Base-by-base conservation (phyloP, 495 filamentous ascomycete genomes). In the Aspergillus asperescens region DNA sequence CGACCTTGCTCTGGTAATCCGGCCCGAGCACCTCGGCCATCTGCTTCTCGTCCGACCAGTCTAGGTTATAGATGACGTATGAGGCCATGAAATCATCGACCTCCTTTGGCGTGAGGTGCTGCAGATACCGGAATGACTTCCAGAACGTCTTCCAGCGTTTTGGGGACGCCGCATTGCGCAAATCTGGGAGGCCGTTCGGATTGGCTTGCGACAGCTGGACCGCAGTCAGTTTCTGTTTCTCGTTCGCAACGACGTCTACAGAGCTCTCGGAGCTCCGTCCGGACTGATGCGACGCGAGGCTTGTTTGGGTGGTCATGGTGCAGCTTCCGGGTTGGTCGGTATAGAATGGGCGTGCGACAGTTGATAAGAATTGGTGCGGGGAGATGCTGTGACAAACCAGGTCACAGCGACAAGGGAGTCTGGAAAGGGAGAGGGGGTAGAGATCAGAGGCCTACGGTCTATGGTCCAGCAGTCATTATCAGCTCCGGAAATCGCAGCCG, bases 51-150 rank as follows among this genome's bases (percentile, higher is more conserved):
- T 84, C 70, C 35, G 72, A 75, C 81, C 81, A 84, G 61, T 84
- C 81, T 7, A 83, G 69, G 59, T 82, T 82, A 68, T 84, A 83
- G 57, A 84, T 83, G 59, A 81, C 71, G 56, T 84, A 84, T 9
- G 81, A 84, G 6, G 77, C 76, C 81, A 84, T 83, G 67, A 82
- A 84, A 57, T 81, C 77, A 52, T 81, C 79, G 9, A 83, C 78
- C 58, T 84, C 67, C 61, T 81, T 71, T 12, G 77, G 77, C 4
- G 71, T 83, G 34, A 84, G 66, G 61, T 80, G 69, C 50, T 69
- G 66, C 25, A 84, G 71, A 56, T 81, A 77, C 47, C 78, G 76
- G 67, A 81, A 81, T 15, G 80, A 69, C 43, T 70, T 67, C 64
- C 77, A 69, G 55, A 81, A 78, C 13, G 70, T 78, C 62, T 75